Base-by-base conservation (phyloP, 305 asterid genomes). In the Fraxinus nigra region DNA sequence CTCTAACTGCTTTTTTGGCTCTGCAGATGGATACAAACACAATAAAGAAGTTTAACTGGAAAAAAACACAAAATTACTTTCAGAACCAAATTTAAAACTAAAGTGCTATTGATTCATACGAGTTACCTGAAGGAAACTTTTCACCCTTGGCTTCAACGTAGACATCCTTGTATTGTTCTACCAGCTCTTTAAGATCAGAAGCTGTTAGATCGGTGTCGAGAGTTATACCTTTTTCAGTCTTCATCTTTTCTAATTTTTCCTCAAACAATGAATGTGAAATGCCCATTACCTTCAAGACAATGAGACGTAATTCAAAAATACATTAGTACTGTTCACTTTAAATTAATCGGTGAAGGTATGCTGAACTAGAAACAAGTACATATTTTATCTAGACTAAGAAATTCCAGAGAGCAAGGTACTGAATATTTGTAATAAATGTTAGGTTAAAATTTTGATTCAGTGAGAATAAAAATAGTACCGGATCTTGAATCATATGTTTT, bases 151-250 rank as follows among this genome's bases (percentile, higher is more conserved):
- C 94, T 87, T 93, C 92, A 67, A 93, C 20, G 9, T 96, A 94
- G 65, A 94, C 99, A 35, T 70, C 83, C 88, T 94, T 96, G 92
- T 94, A 96, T 81, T 94, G 97, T 79, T 96, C 93, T 22, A 94
- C 99, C 22, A 94, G 89, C 85, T 88, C 95, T 86, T 91, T 92
- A 51, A 96, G 97, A 89, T 94, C 94, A 81, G 93, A 85, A 72
- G 98, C 92, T 22, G 98, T 89, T 74, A 96, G 90, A 77, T 94
- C 97, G 1, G 97, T 96, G 82, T 96, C 99, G 7, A 89, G 95
- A 82, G 85, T 89, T 73, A 88, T 77, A 11, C 94, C 91, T 85
- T 90, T 93, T 16, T 78, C 38, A 33, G 48, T 83, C 85, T 96
- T 96, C 93, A 93, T 87, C 67, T 79, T 82, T 76, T 92, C 97